These are phyloP conservation scores for Speleostelium caveatum DNA, from an alignment of 78 protist genomes.

Conservation along the genomic window DNA sequence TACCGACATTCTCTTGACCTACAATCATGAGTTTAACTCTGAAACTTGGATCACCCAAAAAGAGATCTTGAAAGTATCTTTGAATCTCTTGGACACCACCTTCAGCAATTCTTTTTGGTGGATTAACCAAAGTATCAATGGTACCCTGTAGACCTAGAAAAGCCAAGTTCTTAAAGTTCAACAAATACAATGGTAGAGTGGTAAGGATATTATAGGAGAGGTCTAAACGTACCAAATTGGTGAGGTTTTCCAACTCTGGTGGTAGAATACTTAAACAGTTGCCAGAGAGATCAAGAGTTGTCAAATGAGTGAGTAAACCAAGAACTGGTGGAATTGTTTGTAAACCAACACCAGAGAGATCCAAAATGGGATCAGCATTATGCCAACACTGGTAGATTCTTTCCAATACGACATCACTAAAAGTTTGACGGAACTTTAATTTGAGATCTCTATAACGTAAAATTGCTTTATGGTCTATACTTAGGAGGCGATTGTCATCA, in stretches of 20 bases:
- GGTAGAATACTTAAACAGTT: conserved; percentile 41
- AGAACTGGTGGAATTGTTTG: not conserved
- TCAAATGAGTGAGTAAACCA: conserved; percentile 43
- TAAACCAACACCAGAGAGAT: conserved; percentile 64
- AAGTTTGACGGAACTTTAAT: conserved; percentile 22
- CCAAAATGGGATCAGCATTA: conserved; percentile 27
- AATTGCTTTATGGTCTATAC: conserved; percentile 34
- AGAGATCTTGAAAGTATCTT: conserved; percentile 52
- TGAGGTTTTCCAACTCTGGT: conserved; percentile 31
- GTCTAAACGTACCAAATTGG: conserved; percentile 41
- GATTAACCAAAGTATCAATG: conserved; percentile 12
- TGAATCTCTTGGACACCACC: conserved; percentile 39
- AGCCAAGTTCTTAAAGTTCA: not conserved
- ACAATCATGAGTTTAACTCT: conserved; percentile 77
- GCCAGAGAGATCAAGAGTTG: conserved; percentile 56
- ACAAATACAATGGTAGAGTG: conserved; percentile 33
- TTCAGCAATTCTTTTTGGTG: conserved; percentile 64
- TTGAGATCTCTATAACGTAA: conserved; percentile 16
- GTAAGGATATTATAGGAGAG: conserved; percentile 36
- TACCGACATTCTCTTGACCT: conserved; percentile 79
- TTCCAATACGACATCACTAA: conserved; percentile 47
- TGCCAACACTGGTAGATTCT: conserved; percentile 57
- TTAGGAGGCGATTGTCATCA: conserved; percentile 42
- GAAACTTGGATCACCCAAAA: conserved; percentile 59
- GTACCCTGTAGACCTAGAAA: conserved; percentile 36